A percentile compares a stretch with the other conserved stretches of the same genome.
These are phyloP conservation scores for Brasilioporus rufonigricans DNA, from an alignment of 768 basidiomycete genomes.

Conservation along the genomic window DNA sequence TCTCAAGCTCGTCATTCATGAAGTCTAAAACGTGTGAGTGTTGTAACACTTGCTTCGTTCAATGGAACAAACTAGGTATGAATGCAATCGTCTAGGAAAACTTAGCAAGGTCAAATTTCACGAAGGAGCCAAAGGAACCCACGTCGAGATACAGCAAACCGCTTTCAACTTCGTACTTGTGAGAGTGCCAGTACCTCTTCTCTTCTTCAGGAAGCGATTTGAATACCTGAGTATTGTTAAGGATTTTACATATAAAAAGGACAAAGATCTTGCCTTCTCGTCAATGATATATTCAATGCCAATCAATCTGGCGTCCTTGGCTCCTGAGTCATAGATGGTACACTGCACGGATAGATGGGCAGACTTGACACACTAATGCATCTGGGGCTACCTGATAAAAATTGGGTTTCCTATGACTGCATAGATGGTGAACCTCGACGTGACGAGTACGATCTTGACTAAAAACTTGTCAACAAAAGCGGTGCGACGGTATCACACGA, in stretches of 20 bases:
- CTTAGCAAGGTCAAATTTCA: neutral
- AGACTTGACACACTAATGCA: constrained; percentile 9
- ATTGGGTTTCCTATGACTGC: constrained; percentile 36
- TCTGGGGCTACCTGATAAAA: constrained; percentile 37
- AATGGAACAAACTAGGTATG: constrained; percentile 22
- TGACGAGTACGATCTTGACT: constrained; percentile 34
- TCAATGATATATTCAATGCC: constrained; percentile 54
- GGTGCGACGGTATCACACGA: neutral
- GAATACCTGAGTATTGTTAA: constrained; percentile 31
- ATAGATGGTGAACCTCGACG: constrained; percentile 45
- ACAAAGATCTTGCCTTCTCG: constrained; percentile 27
- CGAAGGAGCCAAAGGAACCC: neutral
- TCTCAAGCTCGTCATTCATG: constrained; percentile 36
- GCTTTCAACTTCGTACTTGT: constrained; percentile 46
- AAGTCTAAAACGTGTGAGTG: constrained; percentile 13
- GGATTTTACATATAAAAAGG: neutral
- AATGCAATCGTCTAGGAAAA: constrained; percentile 19
- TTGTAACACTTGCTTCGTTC: neutral
- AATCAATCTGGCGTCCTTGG: constrained; percentile 45
- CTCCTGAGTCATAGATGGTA: constrained; percentile 42
- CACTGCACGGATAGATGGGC: constrained; percentile 38
- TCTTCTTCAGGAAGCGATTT: constrained; percentile 41
- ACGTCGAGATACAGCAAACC: constrained; percentile 34
- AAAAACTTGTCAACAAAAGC: neutral
- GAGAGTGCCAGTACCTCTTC: constrained; percentile 54